Evolutionary conservation across 164 flowering plant genomes (phyloP).

Genomic region (Aristolochia californica): DNA sequence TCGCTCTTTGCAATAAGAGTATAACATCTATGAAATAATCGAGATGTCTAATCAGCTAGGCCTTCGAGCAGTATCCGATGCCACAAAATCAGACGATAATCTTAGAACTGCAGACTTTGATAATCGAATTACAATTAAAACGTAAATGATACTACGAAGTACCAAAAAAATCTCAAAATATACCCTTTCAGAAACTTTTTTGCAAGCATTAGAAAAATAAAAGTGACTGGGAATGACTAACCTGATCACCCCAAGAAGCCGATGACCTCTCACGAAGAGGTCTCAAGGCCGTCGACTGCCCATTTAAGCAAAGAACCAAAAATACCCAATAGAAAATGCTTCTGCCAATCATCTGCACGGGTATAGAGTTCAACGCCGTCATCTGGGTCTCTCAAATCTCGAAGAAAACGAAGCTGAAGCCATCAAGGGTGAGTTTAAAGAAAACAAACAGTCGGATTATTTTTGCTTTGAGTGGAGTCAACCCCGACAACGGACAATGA

Average conservation of each 20-base stretch:
- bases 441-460: slow-evolving; percentile 2
- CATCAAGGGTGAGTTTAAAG: slow-evolving; percentile 5
- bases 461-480: slow-evolving; percentile 48
- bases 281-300: slow-evolving; percentile 38
- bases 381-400: background rate
- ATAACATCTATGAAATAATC: no score
- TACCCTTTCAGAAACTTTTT: background rate
- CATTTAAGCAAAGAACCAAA: slow-evolving; percentile 19
- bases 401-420: slow-evolving; percentile 11
- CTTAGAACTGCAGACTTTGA: no score
- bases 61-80: no score
- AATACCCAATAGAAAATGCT: slow-evolving; percentile 10
- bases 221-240: slow-evolving; percentile 14
- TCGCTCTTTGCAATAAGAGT: no score
- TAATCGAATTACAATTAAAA: no score
- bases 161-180: background rate
- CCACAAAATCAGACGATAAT: no score
- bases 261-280: slow-evolving; percentile 64
- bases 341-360: slow-evolving; percentile 5
- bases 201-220: background rate
- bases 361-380: background rate
- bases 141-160: background rate
- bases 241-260: slow-evolving; percentile 81
- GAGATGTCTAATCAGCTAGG: no score
- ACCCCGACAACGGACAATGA: slow-evolving; percentile 6